Conservation (phyloP, 805 yeast species). For the Cyberlindnera xishuangbannaensis region DNA sequence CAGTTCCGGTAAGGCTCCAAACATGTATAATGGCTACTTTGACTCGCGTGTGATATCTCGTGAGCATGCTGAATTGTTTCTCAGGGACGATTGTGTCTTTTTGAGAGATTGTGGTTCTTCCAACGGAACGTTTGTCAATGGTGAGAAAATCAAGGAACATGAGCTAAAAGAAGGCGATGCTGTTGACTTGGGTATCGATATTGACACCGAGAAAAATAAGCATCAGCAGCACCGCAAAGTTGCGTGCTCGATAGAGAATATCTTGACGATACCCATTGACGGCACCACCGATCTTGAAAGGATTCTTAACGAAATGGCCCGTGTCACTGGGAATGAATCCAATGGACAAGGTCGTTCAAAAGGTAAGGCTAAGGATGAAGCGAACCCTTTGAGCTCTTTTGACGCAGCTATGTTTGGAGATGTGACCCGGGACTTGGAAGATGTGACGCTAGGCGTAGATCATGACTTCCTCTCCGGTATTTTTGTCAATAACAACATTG, state of each 20-base stretch:
- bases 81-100: constrained; percentile 69
- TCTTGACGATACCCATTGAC: constrained; percentile 43
- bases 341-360: no score
- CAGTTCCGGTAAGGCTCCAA: constrained; percentile 46
- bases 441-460: constrained; percentile 41
- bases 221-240: constrained; percentile 76
- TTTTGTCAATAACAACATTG: constrained; percentile 53
- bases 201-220: constrained; percentile 44
- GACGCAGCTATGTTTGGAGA: constrained; percentile 63
- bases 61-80: constrained; percentile 87
- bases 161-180: constrained; percentile 74
- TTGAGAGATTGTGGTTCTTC: constrained; percentile 85
- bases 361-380: no score
- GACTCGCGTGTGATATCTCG: constrained; percentile 91
- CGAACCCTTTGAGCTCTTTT: constrained; percentile 33
- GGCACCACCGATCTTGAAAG: constrained; percentile 20
- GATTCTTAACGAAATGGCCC: constrained; percentile 4
- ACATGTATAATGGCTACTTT: constrained; percentile 80
- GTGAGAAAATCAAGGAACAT: constrained; percentile 55
- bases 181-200: constrained; percentile 92
- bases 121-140: constrained; percentile 92
- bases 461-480: constrained; percentile 48
- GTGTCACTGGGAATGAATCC: no score
- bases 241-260: constrained; percentile 73
- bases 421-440: constrained; percentile 42